These are phyloP conservation scores for Incumbomyces lentus DNA, from an alignment of 2,329 filamentous ascomycete genomes.

Conservation along the genomic window DNA sequence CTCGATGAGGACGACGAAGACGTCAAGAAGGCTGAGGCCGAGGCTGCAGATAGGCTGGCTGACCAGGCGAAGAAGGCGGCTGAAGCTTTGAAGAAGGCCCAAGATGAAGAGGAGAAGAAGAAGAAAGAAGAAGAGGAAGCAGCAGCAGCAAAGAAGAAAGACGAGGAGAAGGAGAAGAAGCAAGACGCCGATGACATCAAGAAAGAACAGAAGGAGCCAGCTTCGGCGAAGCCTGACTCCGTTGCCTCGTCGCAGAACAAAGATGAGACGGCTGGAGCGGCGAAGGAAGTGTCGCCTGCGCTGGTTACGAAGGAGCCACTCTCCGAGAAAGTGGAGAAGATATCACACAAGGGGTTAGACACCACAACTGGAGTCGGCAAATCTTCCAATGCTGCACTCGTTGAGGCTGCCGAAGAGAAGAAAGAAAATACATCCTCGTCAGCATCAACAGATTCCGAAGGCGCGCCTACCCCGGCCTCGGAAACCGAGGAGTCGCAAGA, in stretches of 20 bases:
- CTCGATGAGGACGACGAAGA: slow-evolving; percentile 4
- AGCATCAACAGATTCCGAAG: slow-evolving; percentile 3
- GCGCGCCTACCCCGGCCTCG: background rate
- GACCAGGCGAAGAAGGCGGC: slow-evolving; percentile 1
- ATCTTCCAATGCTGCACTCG: background rate
- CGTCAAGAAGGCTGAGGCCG: background rate
- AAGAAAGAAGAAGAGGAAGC: background rate
- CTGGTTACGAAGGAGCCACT: background rate
- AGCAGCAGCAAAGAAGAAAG: background rate
- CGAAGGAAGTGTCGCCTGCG: background rate
- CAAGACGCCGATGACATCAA: background rate
- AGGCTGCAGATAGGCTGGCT: background rate
- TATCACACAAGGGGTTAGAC: background rate
- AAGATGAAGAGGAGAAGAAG: slow-evolving; percentile 6
- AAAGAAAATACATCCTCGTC: background rate
- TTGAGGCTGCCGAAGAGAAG: background rate
- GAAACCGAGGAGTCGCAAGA: background rate
- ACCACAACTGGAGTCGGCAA: background rate
- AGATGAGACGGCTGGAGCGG: background rate
- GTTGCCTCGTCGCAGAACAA: background rate
- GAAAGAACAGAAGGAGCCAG: background rate
- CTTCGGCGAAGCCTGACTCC: background rate
- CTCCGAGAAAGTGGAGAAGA: background rate
- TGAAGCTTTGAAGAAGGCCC: slow-evolving; percentile 2
- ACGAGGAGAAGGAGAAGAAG: background rate